Evolutionary conservation across 495 filamentous ascomycete genomes (phyloP).

Genomic region (Neurospora intermedia): DNA sequence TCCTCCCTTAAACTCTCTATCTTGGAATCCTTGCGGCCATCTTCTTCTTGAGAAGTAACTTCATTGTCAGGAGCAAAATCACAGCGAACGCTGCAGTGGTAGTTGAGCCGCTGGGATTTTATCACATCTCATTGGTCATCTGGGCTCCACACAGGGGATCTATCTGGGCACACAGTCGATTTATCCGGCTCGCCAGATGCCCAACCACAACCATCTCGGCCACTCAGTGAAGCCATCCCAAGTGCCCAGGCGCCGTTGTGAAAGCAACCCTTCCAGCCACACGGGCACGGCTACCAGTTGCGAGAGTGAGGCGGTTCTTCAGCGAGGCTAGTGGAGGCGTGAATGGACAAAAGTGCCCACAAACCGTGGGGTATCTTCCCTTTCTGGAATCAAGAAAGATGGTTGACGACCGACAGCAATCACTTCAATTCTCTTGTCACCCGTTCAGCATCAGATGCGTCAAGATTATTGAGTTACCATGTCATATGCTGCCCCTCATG

Average conservation of each 20-base stretch:
- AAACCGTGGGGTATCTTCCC: conserved; percentile 10
- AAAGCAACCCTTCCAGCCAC: not conserved
- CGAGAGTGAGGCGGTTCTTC: conserved; percentile 7
- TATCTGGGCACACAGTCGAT: too few relatives aligned
- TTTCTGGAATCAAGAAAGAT: conserved; percentile 1
- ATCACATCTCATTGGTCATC: too few relatives aligned
- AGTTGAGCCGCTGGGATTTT: too few relatives aligned
- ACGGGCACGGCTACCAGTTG: conserved; percentile 5
- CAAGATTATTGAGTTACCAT: not conserved
- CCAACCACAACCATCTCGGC: conserved; percentile 12
- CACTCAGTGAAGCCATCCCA: not conserved
- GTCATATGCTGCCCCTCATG: not conserved
- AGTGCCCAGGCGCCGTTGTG: conserved; percentile 1
- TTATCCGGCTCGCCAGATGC: too few relatives aligned
- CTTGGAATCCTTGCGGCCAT: too few relatives aligned
- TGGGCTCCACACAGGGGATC: too few relatives aligned
- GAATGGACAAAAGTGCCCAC: not conserved
- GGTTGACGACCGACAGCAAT: conserved; percentile 2
- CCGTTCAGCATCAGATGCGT: not conserved
- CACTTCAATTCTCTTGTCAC: not conserved
- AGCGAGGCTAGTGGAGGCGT: not conserved
- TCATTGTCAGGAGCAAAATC: too few relatives aligned
- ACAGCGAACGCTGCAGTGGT: too few relatives aligned
- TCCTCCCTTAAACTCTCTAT: too few relatives aligned
- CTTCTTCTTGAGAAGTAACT: too few relatives aligned